These are phyloP conservation scores for Cymbopogon flexuosus DNA, from an alignment of 202 grass and related monocot species.

Conservation along the genomic window DNA sequence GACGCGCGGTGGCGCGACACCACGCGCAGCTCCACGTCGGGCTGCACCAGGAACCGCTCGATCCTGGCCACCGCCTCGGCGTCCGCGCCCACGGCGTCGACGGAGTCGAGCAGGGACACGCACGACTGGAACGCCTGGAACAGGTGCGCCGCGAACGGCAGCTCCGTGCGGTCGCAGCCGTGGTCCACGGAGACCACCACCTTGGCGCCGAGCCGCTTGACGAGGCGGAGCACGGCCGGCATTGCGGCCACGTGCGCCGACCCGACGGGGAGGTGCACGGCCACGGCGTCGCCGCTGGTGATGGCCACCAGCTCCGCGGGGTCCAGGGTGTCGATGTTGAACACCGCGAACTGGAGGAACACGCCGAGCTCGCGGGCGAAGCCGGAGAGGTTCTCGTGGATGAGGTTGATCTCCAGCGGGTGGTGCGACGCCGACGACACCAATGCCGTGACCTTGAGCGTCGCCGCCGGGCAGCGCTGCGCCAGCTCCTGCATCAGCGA, in stretches of 20 bases:
- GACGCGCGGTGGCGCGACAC: constrained; percentile 44
- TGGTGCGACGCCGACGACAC: constrained; percentile 60
- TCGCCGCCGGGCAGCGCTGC: constrained; percentile 34
- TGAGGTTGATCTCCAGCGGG: constrained; percentile 68
- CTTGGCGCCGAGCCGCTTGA: constrained; percentile 61
- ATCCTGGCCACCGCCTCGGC: constrained; percentile 47
- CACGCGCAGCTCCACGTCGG: constrained; percentile 51
- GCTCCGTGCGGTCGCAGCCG: constrained; percentile 59
- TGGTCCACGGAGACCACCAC: constrained; percentile 70
- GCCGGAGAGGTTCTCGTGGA: constrained; percentile 60
- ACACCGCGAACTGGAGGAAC: constrained; percentile 51
- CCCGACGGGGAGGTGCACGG: constrained; percentile 70
- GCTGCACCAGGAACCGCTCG: constrained; percentile 61
- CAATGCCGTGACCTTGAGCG: constrained; percentile 77
- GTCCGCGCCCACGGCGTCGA: constrained; percentile 53
- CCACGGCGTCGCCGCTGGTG: constrained; percentile 42
- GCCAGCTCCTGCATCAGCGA: constrained; percentile 87
- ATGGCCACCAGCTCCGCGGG: constrained; percentile 43
- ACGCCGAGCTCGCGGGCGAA: constrained; percentile 66
- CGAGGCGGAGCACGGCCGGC: constrained; percentile 60
- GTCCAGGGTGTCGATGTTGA: constrained; percentile 56
- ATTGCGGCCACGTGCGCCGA: constrained; percentile 40
- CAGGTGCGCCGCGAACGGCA: constrained; percentile 61
- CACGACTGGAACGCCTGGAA: constrained; percentile 63
- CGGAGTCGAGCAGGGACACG: constrained; percentile 58